Evolutionary conservation across 306 rosid genomes (phyloP), one percentile per base, ranked within the genome.

Genomic region (Vigna hirtella): DNA sequence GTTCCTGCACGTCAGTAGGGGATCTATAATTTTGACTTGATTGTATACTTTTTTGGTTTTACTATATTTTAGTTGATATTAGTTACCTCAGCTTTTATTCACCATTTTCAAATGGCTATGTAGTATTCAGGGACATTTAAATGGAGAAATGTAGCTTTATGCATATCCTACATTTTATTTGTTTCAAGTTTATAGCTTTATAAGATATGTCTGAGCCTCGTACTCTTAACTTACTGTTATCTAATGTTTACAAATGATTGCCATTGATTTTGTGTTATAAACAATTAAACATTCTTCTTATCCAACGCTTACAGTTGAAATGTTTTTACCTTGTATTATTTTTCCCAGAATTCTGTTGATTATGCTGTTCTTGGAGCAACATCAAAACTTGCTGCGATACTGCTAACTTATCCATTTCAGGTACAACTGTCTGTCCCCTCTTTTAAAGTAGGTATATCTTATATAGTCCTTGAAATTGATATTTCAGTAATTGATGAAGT

Each of bases 321-420:
- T 57, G 57, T 72, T 38, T 56, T 67, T 43, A 49, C 57, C 49
- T 65, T 64, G 73, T 56, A 34, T 66, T 26, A 0, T 47, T 78
- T 72, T 34, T 9, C 72, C 47, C 90, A 93, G 99, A 95, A 90
- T 86, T 93, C 99, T 51, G 66, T 81, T 57, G 96, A 93, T 79
- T 93, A 87, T 83, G 98, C 96, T 78, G 88, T 86, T 84, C 90
- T 95, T 64, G 98, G 99, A 62, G 97, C 97, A 73, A 76, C 76
- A 74, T 65, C 81, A 58, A 69, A 73, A 77, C 74, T 81, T 62
- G 73, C 87, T 34, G 97, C 98, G 76, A 88, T 89, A 67, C 97
- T 95, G 66, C 61, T 93, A 58, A 89, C 97, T 34, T 93, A 95
- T 84, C 99, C 98, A 53, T 92, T 93, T 83, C 98, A 95, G 97